A percentile compares a stretch with the other conserved stretches of the same genome.
phyloP scores from a whole-genome alignment of 2,329 filamentous ascomycete genomes.

The Ascochyta pisi region DNA sequence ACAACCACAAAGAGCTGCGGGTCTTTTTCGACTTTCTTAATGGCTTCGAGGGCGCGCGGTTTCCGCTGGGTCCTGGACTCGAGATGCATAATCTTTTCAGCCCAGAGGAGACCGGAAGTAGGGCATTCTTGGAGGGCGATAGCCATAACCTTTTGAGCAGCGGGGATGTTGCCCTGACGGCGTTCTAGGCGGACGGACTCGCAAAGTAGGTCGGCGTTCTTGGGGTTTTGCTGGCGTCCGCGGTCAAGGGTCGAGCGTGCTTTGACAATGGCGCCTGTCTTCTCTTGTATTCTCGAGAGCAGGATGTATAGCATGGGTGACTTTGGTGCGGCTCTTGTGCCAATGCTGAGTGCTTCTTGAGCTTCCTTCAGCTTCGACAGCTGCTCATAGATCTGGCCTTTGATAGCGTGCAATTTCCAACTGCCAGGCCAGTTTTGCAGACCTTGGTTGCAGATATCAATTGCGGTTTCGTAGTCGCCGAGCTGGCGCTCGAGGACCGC shows the following conservation, averaged over 20 bases:
- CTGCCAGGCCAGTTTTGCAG: slow-evolving; percentile 84
- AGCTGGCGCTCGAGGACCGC: slow-evolving; percentile 90
- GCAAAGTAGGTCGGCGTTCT: slow-evolving; percentile 83
- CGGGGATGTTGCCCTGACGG: slow-evolving; percentile 79
- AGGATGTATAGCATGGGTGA: slow-evolving; percentile 91
- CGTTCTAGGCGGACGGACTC: slow-evolving; percentile 94
- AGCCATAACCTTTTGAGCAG: slow-evolving; percentile 93
- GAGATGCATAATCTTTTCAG: slow-evolving; percentile 93
- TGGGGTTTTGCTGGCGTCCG: slow-evolving; percentile 85
- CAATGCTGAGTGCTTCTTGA: slow-evolving; percentile 85
- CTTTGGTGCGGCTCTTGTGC: slow-evolving; percentile 83
- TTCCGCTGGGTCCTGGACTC: slow-evolving; percentile 92
- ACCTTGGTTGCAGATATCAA: slow-evolving; percentile 87
- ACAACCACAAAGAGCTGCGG: slow-evolving; percentile 88
- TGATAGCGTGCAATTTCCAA: slow-evolving; percentile 97
- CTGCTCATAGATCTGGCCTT: slow-evolving; percentile 94
- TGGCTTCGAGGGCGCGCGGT: slow-evolving; percentile 87
- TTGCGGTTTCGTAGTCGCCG: slow-evolving; percentile 77
- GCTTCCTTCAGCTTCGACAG: slow-evolving; percentile 81
- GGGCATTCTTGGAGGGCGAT: slow-evolving; percentile 91
- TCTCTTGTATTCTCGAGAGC: slow-evolving; percentile 86
- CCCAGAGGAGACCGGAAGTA: slow-evolving; percentile 86
- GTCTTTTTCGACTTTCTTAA: slow-evolving; percentile 96
- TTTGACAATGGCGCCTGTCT: slow-evolving; percentile 82
- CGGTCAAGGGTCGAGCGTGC: slow-evolving; percentile 93